Percentiles rank a stretch among this genome's conserved stretches.
Conservation (phyloP, 2,329 filamentous ascomycete genomes). For the Cladophialophora carrionii region DNA sequence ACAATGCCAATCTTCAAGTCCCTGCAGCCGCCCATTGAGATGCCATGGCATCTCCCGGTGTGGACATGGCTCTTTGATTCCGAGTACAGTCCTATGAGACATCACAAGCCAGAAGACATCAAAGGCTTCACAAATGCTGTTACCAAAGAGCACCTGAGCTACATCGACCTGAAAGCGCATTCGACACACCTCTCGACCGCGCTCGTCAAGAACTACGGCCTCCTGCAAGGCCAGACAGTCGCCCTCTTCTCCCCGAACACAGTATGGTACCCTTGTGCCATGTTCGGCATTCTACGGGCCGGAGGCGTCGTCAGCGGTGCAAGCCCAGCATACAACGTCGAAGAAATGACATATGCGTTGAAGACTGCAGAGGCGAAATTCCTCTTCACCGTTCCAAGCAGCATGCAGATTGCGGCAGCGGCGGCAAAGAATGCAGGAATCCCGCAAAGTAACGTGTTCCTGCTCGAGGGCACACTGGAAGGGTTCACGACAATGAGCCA, state of each 20-base stretch:
- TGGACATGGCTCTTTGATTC: slow-evolving; percentile 68
- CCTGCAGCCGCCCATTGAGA: slow-evolving; percentile 32
- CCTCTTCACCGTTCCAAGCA: slow-evolving; percentile 32
- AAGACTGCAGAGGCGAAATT: slow-evolving; percentile 59
- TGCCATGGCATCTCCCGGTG: slow-evolving; percentile 58
- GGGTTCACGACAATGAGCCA: slow-evolving; percentile 53
- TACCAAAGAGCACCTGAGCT: slow-evolving; percentile 63
- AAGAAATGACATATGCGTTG: slow-evolving; percentile 69
- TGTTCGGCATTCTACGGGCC: slow-evolving; percentile 59
- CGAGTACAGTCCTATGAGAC: slow-evolving; percentile 54
- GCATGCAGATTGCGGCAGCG: slow-evolving; percentile 57
- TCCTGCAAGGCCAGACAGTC: slow-evolving; percentile 60
- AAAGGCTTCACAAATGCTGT: slow-evolving; percentile 62
- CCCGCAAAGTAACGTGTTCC: slow-evolving; percentile 56
- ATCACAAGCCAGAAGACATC: slow-evolving; percentile 47
- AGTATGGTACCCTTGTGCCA: slow-evolving; percentile 68
- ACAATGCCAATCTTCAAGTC: slow-evolving; percentile 38
- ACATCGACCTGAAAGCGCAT: slow-evolving; percentile 60
- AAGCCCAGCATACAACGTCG: slow-evolving; percentile 66
- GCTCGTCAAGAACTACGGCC: slow-evolving; percentile 58
- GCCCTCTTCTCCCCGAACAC: slow-evolving; percentile 67
- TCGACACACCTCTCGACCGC: slow-evolving; percentile 65
- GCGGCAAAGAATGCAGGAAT: slow-evolving; percentile 61
- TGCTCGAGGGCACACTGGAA: slow-evolving; percentile 59
- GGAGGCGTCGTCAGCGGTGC: slow-evolving; percentile 65